Conservation (phyloP, 257 asterid species). For the Cinchona pubescens region DNA sequence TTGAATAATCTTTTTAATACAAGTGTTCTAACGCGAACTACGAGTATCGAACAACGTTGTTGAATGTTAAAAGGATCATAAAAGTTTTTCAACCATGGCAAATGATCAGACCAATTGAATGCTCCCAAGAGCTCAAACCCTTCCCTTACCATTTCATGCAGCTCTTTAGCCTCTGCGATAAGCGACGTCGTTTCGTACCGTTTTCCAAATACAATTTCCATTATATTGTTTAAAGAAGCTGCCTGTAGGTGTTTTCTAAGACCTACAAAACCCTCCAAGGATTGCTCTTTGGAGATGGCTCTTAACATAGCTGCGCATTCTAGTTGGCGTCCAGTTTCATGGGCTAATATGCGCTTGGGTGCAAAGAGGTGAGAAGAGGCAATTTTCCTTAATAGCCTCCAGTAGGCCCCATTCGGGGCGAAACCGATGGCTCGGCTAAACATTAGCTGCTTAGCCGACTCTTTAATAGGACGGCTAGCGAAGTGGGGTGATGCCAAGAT, state of each 20-base stretch:
- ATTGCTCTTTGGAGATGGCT: constrained; percentile 36
- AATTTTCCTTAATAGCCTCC: constrained; percentile 50
- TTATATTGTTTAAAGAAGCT: constrained; percentile 46
- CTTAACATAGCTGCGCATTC: constrained; percentile 30
- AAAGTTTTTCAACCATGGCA: constrained; percentile 48
- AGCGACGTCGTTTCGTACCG: constrained; percentile 28
- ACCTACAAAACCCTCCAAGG: constrained; percentile 29
- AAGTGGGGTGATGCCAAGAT: constrained; percentile 54
- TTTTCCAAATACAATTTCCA: constrained; percentile 51
- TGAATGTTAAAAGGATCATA: constrained; percentile 43
- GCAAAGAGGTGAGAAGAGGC: constrained; percentile 49
- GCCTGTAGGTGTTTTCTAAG: constrained; percentile 45
- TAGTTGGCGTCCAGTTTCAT: constrained; percentile 35
- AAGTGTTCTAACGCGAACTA: constrained; percentile 37
- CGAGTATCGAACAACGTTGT: constrained; percentile 38
- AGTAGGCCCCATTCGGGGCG: constrained; percentile 53
- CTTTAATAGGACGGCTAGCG: constrained; percentile 51
- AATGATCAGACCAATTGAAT: constrained; percentile 57
- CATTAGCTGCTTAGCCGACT: constrained; percentile 59
- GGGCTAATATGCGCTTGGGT: constrained; percentile 44
- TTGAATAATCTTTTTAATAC: constrained; percentile 37
- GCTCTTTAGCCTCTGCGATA: constrained; percentile 30
- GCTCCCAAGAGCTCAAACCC: constrained; percentile 61
- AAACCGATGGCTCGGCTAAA: constrained; percentile 65
- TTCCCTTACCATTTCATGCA: constrained; percentile 47